A percentile compares a stretch with the other conserved stretches of the same genome.
Conservation (phyloP, 306 rosid species). For the Cucurbita maxima region DNA sequence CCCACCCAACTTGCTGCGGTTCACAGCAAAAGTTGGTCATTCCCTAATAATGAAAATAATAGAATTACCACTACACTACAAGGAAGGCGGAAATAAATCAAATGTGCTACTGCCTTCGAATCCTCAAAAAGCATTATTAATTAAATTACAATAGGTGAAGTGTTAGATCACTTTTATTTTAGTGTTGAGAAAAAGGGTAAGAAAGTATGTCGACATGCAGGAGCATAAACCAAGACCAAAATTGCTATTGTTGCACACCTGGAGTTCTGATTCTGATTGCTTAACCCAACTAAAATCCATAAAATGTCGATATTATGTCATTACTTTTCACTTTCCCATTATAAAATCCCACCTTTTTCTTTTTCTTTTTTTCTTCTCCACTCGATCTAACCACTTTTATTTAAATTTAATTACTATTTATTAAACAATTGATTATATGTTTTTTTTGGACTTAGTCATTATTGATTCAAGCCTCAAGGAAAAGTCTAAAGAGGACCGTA, state of each 20-base stretch:
- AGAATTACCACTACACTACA: background rate
- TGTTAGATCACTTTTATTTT: too few relatives aligned
- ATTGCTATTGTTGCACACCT: background rate
- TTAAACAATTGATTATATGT: background rate
- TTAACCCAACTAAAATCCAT: background rate
- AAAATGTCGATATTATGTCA: constrained; percentile 42
- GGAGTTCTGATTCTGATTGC: background rate
- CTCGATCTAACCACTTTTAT: background rate
- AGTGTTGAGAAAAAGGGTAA: background rate
- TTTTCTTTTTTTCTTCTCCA: background rate
- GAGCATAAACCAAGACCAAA: background rate
- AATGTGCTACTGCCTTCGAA: background rate
- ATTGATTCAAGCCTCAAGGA: too few relatives aligned
- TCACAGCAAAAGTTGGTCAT: background rate
- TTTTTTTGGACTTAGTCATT: too few relatives aligned
- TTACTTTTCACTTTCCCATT: background rate
- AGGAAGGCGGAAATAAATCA: background rate
- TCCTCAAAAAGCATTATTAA: background rate
- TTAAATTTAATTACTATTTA: too few relatives aligned
- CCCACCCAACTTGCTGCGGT: background rate
- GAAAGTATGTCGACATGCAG: constrained; percentile 51
- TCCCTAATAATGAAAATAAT: background rate
- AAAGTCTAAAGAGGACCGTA: too few relatives aligned
- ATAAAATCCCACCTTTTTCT: background rate
- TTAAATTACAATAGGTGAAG: background rate